Evolutionary conservation across 2,329 filamentous ascomycete species (phyloP).

Genomic region (Fusarium continuum): DNA sequence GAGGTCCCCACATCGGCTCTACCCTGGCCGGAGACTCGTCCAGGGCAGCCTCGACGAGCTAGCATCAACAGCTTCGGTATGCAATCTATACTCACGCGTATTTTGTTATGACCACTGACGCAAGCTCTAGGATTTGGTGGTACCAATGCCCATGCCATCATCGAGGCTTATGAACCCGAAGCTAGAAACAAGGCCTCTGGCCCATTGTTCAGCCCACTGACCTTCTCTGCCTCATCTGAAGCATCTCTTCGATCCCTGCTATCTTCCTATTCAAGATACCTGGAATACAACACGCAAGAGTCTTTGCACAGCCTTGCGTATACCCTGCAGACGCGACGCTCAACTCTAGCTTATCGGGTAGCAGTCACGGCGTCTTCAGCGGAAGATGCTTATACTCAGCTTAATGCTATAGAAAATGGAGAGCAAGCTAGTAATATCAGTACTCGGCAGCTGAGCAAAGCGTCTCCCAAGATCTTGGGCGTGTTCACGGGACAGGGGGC

Average conservation of each 20-base stretch:
- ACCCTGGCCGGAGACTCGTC: not conserved
- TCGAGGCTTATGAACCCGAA: not conserved
- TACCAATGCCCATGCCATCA: slow-evolving; percentile 12
- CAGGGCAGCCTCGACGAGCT: not conserved
- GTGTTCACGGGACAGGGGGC: slow-evolving; percentile 9
- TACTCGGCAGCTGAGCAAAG: not conserved
- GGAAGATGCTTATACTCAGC: not conserved
- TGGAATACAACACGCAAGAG: too few species aligned
- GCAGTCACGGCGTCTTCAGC: not conserved
- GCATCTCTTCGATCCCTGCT: too few species aligned
- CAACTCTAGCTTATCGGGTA: not conserved
- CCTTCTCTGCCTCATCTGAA: not conserved
- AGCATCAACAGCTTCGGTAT: slow-evolving; percentile 9
- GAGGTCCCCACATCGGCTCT: not conserved
- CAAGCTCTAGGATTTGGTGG: too few species aligned
- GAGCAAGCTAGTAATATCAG: not conserved
- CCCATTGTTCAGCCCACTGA: not conserved
- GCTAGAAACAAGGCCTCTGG: too few species aligned
- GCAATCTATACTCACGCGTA: too few species aligned
- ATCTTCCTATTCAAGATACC: too few species aligned
- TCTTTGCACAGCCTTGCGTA: too few species aligned
- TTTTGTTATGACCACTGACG: too few species aligned
- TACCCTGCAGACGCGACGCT: too few species aligned
- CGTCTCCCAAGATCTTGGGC: not conserved
- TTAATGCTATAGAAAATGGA: not conserved